A percentile compares a stretch with the other conserved stretches of the same genome.
Evolutionary conservation across 208 protist genomes (phyloP).

Genomic region (Acanthamoeba lenticulata): DNA sequence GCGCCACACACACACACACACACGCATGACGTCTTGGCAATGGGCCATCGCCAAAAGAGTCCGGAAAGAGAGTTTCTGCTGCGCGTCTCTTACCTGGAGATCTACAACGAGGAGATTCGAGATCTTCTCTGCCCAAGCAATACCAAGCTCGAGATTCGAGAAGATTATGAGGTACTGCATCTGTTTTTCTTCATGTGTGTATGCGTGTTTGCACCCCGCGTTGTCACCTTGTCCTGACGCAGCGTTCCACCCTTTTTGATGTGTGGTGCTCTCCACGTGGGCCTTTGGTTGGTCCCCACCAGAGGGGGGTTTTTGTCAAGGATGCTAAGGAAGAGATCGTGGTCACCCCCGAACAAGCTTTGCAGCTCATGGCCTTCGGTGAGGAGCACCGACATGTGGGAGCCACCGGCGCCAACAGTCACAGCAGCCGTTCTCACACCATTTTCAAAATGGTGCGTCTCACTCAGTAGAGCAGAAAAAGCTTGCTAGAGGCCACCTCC

Average conservation of each 20-base stretch:
- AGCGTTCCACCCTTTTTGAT: no score
- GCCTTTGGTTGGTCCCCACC: not conserved
- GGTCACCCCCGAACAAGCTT: slow-evolving; percentile 63
- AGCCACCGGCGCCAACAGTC: slow-evolving; percentile 95
- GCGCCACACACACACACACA: not conserved
- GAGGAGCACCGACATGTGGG: slow-evolving; percentile 82
- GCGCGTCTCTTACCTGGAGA: slow-evolving; percentile 88
- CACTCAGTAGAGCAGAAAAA: no score
- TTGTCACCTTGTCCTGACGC: not conserved
- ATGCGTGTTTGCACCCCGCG: not conserved
- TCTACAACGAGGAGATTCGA: slow-evolving; percentile 89
- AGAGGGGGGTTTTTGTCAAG: slow-evolving; percentile 75
- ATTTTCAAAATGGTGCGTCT: slow-evolving; percentile 94
- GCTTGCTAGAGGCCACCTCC: no score
- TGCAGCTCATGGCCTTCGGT: slow-evolving; percentile 67
- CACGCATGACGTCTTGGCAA: not conserved
- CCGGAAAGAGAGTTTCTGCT: slow-evolving; percentile 84
- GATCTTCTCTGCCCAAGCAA: slow-evolving; percentile 82
- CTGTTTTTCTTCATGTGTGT: not conserved
- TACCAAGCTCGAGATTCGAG: slow-evolving; percentile 81
- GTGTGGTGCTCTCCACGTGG: not conserved
- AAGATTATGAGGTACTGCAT: slow-evolving; percentile 71
- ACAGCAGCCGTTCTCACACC: slow-evolving; percentile 95
- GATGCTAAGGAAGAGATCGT: slow-evolving; percentile 77
- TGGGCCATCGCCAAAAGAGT: slow-evolving; percentile 27